Evolutionary conservation across 2,329 filamentous ascomycete genomes (phyloP), one percentile per base, ranked within the genome.

Genomic region (Sporothrix schenckii): DNA sequence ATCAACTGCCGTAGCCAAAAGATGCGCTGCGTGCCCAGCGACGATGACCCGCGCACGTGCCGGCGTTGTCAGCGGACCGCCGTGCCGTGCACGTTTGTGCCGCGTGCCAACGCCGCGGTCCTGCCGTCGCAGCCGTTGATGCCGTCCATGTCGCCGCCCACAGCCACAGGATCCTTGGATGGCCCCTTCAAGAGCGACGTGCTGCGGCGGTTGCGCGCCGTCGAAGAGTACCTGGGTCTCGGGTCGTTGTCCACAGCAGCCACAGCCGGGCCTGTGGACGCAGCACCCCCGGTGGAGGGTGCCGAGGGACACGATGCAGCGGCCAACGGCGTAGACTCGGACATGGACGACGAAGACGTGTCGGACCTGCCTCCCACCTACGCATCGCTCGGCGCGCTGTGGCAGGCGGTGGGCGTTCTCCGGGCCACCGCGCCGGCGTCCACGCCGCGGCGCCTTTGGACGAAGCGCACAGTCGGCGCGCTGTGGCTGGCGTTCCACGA

Each of bases 401-500:
- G 72, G 72, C 50, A 54, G 34, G 71, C 72, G 2, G 70, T 68
- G 13, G 16, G 41, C 0, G 66, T 69, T 10, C 69, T 73, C 10
- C 16, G 54, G 19, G 63, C 34, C 3, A 50, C 54, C 10, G 63
- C 54, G 1, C 49, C 56, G 7, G 52, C 65, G 11, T 16, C 50
- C 3, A 63, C 69, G 6, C 69, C 68, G 1, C 39, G 21, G 0
- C 53, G 54, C 2, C 52, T 73, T n/a, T 73, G 72, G 72, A 60
- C 69, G 27, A 61, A 65, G 24, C 27, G 49, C n/a, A 71, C 70
- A 0, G 69, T 73, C 3, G 63, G 66, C 19, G 66, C 54, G n/a
- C 70, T 73, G 4, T 72, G 72, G 71, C 41, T 53, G 30, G 63
- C 69, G 21, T 83, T 83, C 66, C 79, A 83, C 70, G 80, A 81